Percentiles rank a stretch among this genome's conserved stretches.
phyloP scores from a whole-genome alignment of 2,329 filamentous ascomycete genomes.

The Fusarium heterosporum region DNA sequence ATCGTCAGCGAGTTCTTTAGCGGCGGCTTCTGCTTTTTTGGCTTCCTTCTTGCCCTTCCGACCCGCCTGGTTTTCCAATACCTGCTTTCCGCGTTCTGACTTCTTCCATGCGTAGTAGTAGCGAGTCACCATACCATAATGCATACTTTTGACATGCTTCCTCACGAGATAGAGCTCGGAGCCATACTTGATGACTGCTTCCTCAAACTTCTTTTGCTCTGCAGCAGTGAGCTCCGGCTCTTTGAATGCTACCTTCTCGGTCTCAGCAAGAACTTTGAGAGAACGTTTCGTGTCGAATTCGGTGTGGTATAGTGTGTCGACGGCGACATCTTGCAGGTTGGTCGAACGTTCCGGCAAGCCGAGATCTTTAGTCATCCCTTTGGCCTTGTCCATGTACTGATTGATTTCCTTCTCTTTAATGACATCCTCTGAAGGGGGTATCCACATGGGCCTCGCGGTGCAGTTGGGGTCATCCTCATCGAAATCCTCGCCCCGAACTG shows the following conservation, averaged over 20 bases:
- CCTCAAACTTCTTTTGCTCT: slow-evolving; percentile 91
- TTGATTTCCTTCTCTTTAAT: slow-evolving; percentile 71
- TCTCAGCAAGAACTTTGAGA: slow-evolving; percentile 74
- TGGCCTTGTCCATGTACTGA: slow-evolving; percentile 79
- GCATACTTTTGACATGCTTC: slow-evolving; percentile 85
- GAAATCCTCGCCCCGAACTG: slow-evolving; percentile 83
- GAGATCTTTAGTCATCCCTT: slow-evolving; percentile 71
- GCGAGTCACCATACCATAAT: slow-evolving; percentile 83
- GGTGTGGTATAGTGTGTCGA: slow-evolving; percentile 77
- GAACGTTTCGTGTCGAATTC: slow-evolving; percentile 79
- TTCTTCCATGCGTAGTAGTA: slow-evolving; percentile 99
- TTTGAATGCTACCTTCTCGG: slow-evolving; percentile 79
- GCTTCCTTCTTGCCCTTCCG: slow-evolving; percentile 91
- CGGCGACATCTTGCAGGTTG: slow-evolving; percentile 87
- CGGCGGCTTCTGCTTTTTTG: slow-evolving; percentile 76
- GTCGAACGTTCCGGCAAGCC: slow-evolving; percentile 82
- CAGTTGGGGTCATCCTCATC: slow-evolving; percentile 76
- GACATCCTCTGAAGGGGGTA: slow-evolving; percentile 71
- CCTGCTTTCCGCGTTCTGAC: slow-evolving; percentile 81
- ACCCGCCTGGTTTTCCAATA: slow-evolving; percentile 90
- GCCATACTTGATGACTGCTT: slow-evolving; percentile 88
- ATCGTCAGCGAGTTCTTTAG: slow-evolving; percentile 86
- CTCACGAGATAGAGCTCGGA: slow-evolving; percentile 88
- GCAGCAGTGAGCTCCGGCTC: slow-evolving; percentile 83
- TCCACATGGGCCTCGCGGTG: slow-evolving; percentile 82